Base-by-base conservation (phyloP, 2,329 filamentous ascomycete species). In the Epichloe bromicola region DNA sequence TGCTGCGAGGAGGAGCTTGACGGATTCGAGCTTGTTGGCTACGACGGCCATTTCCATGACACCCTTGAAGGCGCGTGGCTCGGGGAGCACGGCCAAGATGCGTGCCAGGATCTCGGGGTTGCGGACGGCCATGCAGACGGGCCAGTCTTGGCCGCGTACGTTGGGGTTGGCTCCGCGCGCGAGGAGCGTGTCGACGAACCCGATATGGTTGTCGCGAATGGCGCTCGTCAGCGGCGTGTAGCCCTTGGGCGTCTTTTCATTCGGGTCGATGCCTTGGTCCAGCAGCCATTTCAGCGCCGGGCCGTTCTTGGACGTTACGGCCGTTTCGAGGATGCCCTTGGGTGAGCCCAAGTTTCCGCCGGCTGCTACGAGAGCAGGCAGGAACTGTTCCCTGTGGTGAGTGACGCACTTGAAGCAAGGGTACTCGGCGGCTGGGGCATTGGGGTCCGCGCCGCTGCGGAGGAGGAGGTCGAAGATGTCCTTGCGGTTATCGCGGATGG, bases 351-450 rank as follows among this genome's bases (percentile, higher is more conserved):
- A 69, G 55, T 84, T 74, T 11, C 70, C 79, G 1, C 82, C 82
- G 0, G 81, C 80, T 6, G 74, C 73, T 0, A 83, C 67, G 1
- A 86, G 70, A 5, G 73, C 67, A 0, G 79, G 76, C 0, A 86
- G 70, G 59, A 79, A 77, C 17, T 84, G 78, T 0, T 76, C 67
- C 23, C 81, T 74, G 60, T 80, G 74, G 60, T 85, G 82, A 0
- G 81, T 84, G 23, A 86, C 74, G 54, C 81, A 85, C 61, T 85
- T 85, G 71, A 81, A 85, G 4, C 75, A 70, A 0, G 82, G 82
- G 58, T 82, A 84, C 59, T 85, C 82, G 44, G 76, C 74, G 1
- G 80, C 79, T 6, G 73, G 73, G 0, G 79, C 62, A 57, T 86
- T 85, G 14, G 81, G 79, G 54, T 84, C 75, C 0, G 82, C 82